Evolutionary conservation across 805 yeast genomes (phyloP).

Genomic region (Tetrapisispora taiwanensis): DNA sequence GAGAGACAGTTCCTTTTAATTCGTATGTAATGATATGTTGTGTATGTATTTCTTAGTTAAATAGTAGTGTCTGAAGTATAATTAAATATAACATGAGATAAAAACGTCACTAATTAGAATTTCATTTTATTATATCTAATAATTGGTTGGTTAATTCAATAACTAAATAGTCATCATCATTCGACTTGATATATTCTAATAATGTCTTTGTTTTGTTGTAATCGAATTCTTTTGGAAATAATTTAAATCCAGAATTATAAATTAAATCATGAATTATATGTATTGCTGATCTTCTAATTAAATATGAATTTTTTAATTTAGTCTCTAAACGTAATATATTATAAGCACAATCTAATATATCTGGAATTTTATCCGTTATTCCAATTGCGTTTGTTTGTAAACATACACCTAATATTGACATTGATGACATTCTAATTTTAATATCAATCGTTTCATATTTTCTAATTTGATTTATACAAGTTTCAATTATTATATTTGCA

Average conservation of each 20-base stretch:
- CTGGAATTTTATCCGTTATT: conserved; percentile 36
- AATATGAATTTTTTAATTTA: conserved; percentile 13
- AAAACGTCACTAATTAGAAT: too few relatives aligned
- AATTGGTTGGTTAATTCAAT: conserved; percentile 46
- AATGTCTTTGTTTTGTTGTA: conserved; percentile 33
- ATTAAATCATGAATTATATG: conserved; percentile 56
- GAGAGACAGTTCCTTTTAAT: too few relatives aligned
- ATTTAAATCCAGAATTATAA: conserved; percentile 36
- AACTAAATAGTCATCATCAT: conserved; percentile 48
- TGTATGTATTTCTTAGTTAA: too few relatives aligned
- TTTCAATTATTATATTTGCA: conserved; percentile 35
- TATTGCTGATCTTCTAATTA: conserved; percentile 67
- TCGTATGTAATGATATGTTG: too few relatives aligned
- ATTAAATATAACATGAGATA: too few relatives aligned
- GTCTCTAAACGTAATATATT: conserved; percentile 62
- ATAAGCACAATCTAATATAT: conserved; percentile 62
- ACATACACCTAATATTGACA: conserved; percentile 72
- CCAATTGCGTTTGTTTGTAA: conserved; percentile 52
- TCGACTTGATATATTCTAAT: conserved; percentile 36
- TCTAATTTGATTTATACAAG: conserved; percentile 35
- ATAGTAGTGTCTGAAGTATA: too few relatives aligned
- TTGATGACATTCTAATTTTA: conserved; percentile 70
- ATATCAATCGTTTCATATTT: conserved; percentile 36
- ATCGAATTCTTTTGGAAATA: conserved; percentile 39
- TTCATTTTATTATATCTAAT: conserved; percentile 8